Percentiles rank a stretch among this genome's conserved stretches.
These are phyloP conservation scores for Chenopodium berlandieri DNA, from an alignment of 148 eudicot species.

Conservation along the genomic window DNA sequence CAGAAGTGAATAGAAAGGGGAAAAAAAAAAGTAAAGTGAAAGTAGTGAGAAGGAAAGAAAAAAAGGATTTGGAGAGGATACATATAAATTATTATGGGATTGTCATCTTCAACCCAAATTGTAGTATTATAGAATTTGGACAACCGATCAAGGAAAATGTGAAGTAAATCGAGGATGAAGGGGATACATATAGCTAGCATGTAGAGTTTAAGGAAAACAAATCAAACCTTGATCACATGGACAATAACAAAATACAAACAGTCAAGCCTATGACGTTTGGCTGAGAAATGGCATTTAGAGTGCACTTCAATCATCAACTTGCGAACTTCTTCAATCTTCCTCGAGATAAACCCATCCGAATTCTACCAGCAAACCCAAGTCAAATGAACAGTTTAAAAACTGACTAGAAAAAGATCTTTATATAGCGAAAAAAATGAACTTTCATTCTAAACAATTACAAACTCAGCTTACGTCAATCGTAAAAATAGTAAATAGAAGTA, in stretches of 20 bases:
- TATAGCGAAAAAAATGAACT: background rate
- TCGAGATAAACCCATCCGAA: constrained; percentile 57
- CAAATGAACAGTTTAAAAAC: constrained; percentile 9
- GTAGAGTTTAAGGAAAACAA: background rate
- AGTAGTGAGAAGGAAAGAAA: background rate
- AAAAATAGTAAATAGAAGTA: background rate
- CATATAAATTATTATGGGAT: background rate
- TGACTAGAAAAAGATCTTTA: background rate
- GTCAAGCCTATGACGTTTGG: constrained; percentile 91
- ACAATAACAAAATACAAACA: constrained; percentile 79
- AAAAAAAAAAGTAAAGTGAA: background rate
- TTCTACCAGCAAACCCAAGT: constrained; percentile 36
- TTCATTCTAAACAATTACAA: background rate
- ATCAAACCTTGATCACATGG: constrained; percentile 62
- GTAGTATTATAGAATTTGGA: background rate
- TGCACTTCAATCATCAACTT: constrained; percentile 67
- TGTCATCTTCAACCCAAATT: background rate
- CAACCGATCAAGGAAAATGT: background rate
- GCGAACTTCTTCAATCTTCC: constrained; percentile 58
- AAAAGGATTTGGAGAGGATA: no score
- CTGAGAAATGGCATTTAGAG: constrained; percentile 85
- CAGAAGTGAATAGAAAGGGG: background rate
- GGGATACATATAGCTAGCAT: background rate
- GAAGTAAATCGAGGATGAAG: background rate
- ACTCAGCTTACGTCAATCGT: background rate